A percentile compares a stretch with the other conserved stretches of the same genome.
These are phyloP conservation scores for Lecanicillium sp. DNA, from an alignment of 2,329 filamentous ascomycete species.

Conservation along the genomic window DNA sequence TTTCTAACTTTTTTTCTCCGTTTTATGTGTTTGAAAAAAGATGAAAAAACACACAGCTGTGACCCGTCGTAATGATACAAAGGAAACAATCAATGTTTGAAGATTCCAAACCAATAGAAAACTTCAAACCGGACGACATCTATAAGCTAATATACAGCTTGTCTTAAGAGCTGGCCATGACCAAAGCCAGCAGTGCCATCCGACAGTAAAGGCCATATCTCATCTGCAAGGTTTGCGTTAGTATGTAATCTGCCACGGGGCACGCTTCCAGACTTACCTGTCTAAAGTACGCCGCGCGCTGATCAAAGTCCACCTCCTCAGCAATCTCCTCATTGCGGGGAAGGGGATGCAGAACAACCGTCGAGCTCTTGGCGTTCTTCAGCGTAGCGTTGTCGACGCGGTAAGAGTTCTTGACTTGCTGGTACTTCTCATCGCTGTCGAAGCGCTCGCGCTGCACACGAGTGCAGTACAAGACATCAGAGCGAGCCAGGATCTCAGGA, in stretches of 20 bases:
- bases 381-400: slow-evolving; percentile 86
- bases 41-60: neutral
- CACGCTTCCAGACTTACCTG: slow-evolving; percentile 63
- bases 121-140: slow-evolving; percentile 11
- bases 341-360: slow-evolving; percentile 93
- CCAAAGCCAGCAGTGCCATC: slow-evolving; percentile 92
- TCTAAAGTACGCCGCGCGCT: slow-evolving; percentile 95
- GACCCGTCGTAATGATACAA: slow-evolving; percentile 1
- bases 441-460: slow-evolving; percentile 96
- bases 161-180: slow-evolving; percentile 53
- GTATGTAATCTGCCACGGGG: neutral
- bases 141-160: slow-evolving; percentile 10
- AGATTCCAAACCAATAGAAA: neutral
- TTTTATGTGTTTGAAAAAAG: slow-evolving; percentile 6
- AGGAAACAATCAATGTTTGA: slow-evolving; percentile 1
- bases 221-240: slow-evolving; percentile 58
- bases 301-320: slow-evolving; percentile 96
- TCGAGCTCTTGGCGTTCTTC: slow-evolving; percentile 84
- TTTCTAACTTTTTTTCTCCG: neutral
- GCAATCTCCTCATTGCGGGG: slow-evolving; percentile 89
- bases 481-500: slow-evolving; percentile 75
- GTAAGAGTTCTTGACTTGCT: slow-evolving; percentile 81
- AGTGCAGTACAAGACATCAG: slow-evolving; percentile 94
- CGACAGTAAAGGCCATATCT: slow-evolving; percentile 94
- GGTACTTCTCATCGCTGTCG: slow-evolving; percentile 71